phyloP scores from a whole-genome alignment of 371 early-diverging fungal genomes.

The Coemansia sp. region DNA sequence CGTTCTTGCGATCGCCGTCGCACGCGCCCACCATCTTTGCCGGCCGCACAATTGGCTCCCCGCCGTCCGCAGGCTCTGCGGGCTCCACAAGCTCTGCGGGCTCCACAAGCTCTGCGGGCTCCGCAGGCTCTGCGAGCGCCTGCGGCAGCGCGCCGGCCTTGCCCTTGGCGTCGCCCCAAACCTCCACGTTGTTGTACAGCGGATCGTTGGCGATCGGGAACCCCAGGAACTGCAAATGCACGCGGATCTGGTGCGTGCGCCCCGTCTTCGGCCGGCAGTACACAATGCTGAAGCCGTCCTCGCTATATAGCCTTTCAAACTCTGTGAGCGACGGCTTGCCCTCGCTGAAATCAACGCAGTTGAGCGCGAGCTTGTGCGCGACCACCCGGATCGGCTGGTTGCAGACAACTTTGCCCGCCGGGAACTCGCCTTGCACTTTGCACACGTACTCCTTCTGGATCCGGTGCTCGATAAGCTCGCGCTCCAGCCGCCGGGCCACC shows the following conservation, averaged over 20 bases:
- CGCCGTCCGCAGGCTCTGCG: neutral
- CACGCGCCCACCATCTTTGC: constrained; percentile 30
- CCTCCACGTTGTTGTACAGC: constrained; percentile 69
- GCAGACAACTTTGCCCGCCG: constrained; percentile 66
- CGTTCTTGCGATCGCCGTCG: constrained; percentile 10
- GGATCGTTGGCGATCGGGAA: constrained; percentile 98
- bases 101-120: neutral
- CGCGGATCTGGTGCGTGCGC: constrained; percentile 99
- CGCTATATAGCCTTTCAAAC: constrained; percentile 66
- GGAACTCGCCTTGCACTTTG: constrained; percentile 85
- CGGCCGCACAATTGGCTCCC: neutral
- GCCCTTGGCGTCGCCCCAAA: constrained; percentile 68
- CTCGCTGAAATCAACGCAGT: constrained; percentile 66
- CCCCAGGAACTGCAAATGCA: constrained; percentile 95
- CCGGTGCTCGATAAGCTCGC: constrained; percentile 60
- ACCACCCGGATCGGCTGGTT: constrained; percentile 79
- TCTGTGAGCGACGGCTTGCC: constrained; percentile 80
- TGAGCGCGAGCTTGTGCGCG: constrained; percentile 82
- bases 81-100: neutral
- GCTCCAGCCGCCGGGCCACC: constrained; percentile 63
- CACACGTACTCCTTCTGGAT: constrained; percentile 87
- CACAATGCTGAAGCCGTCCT: constrained; percentile 66
- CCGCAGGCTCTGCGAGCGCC: neutral
- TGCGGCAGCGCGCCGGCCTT: constrained; percentile 53
- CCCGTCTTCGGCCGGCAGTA: constrained; percentile 85